Evolutionary conservation across 352 stramenopile genomes (phyloP).

Genomic region (Phytophthora palmivora): DNA sequence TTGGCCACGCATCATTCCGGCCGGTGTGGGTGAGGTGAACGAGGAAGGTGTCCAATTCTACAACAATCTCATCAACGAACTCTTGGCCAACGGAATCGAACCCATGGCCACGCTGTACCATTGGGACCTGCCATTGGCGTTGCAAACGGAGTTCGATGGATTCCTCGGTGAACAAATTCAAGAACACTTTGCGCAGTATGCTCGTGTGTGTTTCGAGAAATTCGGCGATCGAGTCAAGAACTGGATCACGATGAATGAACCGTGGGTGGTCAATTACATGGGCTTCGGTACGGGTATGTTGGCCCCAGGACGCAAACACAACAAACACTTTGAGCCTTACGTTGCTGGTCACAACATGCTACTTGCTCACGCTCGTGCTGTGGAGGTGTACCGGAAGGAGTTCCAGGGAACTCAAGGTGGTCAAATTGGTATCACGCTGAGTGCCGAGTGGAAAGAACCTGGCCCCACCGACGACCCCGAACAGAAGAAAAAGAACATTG

Average conservation of each 20-base stretch:
- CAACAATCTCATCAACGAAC: constrained; percentile 87
- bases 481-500: constrained; percentile 57
- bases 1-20: constrained; percentile 93
- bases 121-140: constrained; percentile 39
- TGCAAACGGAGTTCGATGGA: constrained; percentile 86
- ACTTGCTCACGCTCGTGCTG: constrained; percentile 83
- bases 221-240: constrained; percentile 93
- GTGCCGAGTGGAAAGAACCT: constrained; percentile 89
- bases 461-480: constrained; percentile 47
- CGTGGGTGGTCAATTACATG: constrained; percentile 82
- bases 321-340: constrained; percentile 80
- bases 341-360: constrained; percentile 86
- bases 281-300: constrained; percentile 86
- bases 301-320: constrained; percentile 65
- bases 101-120: constrained; percentile 94
- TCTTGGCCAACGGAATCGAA: constrained; percentile 84
- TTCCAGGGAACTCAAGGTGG: constrained; percentile 72
- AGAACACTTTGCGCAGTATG: constrained; percentile 79
- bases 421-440: constrained; percentile 91
- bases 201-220: constrained; percentile 86
- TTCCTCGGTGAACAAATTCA: constrained; percentile 51
- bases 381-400: constrained; percentile 84
- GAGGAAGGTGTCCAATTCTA: constrained; percentile 91
- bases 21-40: constrained; percentile 83
- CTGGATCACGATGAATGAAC: constrained; percentile 95